Percentiles rank a stretch among this genome's conserved stretches.
Conservation (phyloP, 2,329 filamentous ascomycete genomes). For the Penicillium sp. region DNA sequence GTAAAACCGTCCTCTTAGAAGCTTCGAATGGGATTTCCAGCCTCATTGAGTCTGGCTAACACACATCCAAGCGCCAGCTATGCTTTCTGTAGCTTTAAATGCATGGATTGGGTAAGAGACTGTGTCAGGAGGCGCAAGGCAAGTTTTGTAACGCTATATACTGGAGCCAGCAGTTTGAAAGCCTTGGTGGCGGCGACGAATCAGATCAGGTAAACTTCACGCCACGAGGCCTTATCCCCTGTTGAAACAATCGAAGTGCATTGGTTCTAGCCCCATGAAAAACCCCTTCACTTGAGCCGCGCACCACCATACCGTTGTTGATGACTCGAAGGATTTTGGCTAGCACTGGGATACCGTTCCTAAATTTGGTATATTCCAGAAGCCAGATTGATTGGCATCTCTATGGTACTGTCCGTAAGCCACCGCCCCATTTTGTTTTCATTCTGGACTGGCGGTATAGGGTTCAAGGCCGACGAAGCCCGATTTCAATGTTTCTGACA, state of each 20-base stretch:
- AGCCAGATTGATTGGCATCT: background rate
- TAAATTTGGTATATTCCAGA: background rate
- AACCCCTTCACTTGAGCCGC: background rate
- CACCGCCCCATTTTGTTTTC: background rate
- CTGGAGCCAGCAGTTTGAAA: background rate
- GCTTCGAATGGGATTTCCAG: background rate
- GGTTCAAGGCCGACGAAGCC: background rate
- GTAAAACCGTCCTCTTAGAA: background rate
- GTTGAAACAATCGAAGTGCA: background rate
- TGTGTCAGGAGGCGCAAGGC: background rate
- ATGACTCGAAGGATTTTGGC: background rate
- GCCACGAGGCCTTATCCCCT: background rate
- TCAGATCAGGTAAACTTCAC: background rate
- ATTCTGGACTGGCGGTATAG: background rate
- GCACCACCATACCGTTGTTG: background rate
- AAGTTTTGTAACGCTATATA: background rate
- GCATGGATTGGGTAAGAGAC: background rate
- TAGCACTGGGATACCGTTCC: background rate
- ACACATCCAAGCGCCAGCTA: background rate
- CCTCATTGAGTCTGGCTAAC: background rate
- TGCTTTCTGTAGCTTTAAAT: background rate
- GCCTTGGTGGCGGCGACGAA: background rate
- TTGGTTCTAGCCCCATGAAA: background rate
- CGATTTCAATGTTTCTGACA: background rate
- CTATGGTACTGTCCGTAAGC: background rate